Conservation (phyloP, 768 basidiomycete genomes). For the Guyanaporus albipodus region DNA sequence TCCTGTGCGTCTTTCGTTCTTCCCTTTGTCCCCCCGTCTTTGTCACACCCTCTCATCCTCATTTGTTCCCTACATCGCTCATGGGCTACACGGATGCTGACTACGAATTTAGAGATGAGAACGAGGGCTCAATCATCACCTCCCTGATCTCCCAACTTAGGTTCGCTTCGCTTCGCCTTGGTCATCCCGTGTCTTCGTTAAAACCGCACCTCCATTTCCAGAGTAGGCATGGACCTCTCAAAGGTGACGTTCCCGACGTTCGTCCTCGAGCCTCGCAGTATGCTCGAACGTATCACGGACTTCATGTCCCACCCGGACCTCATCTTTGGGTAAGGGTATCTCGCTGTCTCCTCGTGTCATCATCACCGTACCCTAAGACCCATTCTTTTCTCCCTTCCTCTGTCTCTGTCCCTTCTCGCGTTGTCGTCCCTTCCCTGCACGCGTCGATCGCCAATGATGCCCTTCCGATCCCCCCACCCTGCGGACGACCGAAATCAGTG, state of each 20-base stretch:
- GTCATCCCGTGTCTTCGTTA: conserved; percentile 2
- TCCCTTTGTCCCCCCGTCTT: conserved; percentile 30
- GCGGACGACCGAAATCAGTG: conserved; percentile 42
- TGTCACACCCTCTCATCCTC: conserved; percentile 4
- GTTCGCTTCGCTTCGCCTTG: conserved; percentile 37
- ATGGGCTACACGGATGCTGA: conserved; percentile 35
- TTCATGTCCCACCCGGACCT: conserved; percentile 99
- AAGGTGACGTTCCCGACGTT: conserved; percentile 94
- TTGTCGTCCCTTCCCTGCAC: background rate
- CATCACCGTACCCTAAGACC: conserved; percentile 21
- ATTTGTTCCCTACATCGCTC: background rate
- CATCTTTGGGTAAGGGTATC: conserved; percentile 75
- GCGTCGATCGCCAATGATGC: background rate
- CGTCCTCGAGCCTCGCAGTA: conserved; percentile 93
- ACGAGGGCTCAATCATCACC: conserved; percentile 87
- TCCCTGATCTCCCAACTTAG: conserved; percentile 87
- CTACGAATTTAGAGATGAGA: conserved; percentile 67
- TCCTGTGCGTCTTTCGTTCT: conserved; percentile 58
- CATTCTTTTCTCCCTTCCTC: background rate
- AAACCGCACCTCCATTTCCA: conserved; percentile 27
- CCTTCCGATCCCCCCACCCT: background rate
- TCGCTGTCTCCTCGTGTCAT: conserved; percentile 10
- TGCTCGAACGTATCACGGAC: conserved; percentile 98
- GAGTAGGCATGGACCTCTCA: conserved; percentile 95
- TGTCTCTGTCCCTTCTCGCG: background rate